Base-by-base conservation (phyloP, 164 flowering plant species). In the Stephania japonica region DNA sequence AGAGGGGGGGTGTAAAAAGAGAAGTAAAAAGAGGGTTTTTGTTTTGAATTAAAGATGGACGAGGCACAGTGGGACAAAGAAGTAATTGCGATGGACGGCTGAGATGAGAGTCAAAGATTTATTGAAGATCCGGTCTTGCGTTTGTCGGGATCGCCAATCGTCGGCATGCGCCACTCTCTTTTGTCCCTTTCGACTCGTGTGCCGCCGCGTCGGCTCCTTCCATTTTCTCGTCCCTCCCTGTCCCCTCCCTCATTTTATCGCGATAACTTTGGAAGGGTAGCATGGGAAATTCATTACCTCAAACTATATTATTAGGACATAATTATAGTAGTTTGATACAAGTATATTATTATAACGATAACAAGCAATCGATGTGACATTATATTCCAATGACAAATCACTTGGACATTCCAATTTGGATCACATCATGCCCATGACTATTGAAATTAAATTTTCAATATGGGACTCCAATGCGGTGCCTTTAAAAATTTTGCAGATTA, bases 111-210 rank as follows among this genome's bases (percentile, higher is more conserved):
- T 71, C 73, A 71, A 71, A 71, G 73, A 71, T 71, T 21, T 59
- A 18, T 67, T 41, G n/a, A 42, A 71, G 73, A 71, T 71, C 67
- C 73, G 67, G 42, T 71, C 50, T 71, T 21, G 9, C 25, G 73
- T 3, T 61, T 71, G 67, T 71, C 67, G 67, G 73, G 73, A 71
- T 71, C n/a, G 38, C 5, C 5, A 71, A 18, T 71, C 50, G 44
- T 61, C 66, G 66, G 65, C 73, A 56, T 6, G 65, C 73, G 47
- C 19, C 14, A 32, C 66, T 71, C 66, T 53, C 3, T 70, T 70
- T 50, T 70, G 63, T 53, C 72, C 67, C 49, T 56, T 71, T 71
- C 49, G 73, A 26, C 73, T 71, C 47, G n/a, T 18, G 44, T 42
- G 73, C 66, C 21, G 47, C 64, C 66, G 25, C 9, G 32, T 27